Percentiles rank a stretch among this genome's conserved stretches.
These are phyloP conservation scores for Collybiopsis confluens DNA, from an alignment of 768 basidiomycete genomes.

Conservation along the genomic window DNA sequence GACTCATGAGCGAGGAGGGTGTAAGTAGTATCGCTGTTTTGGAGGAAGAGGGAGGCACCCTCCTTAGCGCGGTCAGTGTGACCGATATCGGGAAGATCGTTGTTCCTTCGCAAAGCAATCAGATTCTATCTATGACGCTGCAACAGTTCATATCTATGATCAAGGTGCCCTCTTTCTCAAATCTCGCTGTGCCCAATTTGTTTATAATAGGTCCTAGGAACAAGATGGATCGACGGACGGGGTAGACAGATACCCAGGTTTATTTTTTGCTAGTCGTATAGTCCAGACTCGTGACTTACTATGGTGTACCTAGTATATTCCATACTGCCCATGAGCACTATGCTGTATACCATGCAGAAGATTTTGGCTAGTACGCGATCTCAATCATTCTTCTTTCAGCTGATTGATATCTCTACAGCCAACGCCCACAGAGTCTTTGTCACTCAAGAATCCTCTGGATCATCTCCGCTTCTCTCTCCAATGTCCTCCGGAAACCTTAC, in stretches of 20 bases:
- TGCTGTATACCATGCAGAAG: constrained; percentile 74
- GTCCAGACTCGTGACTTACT: neutral
- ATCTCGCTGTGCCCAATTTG: neutral
- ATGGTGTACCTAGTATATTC: constrained; percentile 55
- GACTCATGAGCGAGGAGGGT: constrained; percentile 79
- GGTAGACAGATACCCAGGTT: constrained; percentile 75
- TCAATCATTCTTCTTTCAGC: neutral
- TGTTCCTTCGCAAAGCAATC: constrained; percentile 76
- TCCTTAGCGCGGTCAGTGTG: constrained; percentile 77
- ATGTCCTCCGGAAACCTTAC: constrained; percentile 45
- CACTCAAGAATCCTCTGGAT: constrained; percentile 51
- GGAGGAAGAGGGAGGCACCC: constrained; percentile 55
- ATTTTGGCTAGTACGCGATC: constrained; percentile 68
- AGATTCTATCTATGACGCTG: constrained; percentile 64
- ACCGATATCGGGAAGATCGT: constrained; percentile 82
- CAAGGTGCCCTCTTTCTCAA: constrained; percentile 47
- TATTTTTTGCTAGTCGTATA: neutral
- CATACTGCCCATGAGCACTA: constrained; percentile 57
- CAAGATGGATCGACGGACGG: constrained; percentile 78
- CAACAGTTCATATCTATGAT: constrained; percentile 67
- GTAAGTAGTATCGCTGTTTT: constrained; percentile 80
- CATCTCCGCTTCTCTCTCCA: constrained; percentile 46
- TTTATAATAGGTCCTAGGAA: constrained; percentile 33
- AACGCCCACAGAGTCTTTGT: constrained; percentile 79
- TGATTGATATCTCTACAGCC: constrained; percentile 36